These are phyloP conservation scores for Epichloe amarillans DNA, from an alignment of 2,329 filamentous ascomycete species.

Conservation along the genomic window DNA sequence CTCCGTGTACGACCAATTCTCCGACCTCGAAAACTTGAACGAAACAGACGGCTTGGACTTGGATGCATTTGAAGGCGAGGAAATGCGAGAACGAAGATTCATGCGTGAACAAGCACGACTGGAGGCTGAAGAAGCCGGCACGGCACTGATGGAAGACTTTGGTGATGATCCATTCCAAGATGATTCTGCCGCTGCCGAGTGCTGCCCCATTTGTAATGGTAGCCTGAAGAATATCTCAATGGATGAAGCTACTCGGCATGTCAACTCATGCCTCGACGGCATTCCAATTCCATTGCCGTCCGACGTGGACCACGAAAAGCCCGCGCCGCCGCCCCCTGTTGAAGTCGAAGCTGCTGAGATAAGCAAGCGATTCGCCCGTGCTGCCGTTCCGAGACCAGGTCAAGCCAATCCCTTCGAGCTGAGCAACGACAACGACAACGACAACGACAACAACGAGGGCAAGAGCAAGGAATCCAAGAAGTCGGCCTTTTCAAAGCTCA, in stretches of 20 bases:
- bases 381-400: slow-evolving; percentile 60
- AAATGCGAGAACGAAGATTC: slow-evolving; percentile 51
- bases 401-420: slow-evolving; percentile 67
- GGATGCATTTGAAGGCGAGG: slow-evolving; percentile 44
- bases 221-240: slow-evolving; percentile 44
- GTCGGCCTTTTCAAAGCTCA: slow-evolving; percentile 84
- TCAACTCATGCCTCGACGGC: slow-evolving; percentile 87
- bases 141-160: slow-evolving; percentile 23
- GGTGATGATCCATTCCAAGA: slow-evolving; percentile 20
- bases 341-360: slow-evolving; percentile 25
- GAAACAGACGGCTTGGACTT: slow-evolving; percentile 45
- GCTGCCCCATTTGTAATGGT: slow-evolving; percentile 67
- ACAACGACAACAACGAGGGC: slow-evolving; percentile 18
- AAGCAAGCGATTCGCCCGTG: slow-evolving; percentile 50
- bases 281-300: slow-evolving; percentile 49
- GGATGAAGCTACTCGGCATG: slow-evolving; percentile 67
- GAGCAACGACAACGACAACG: slow-evolving; percentile 16
- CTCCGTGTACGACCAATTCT: slow-evolving; percentile 20
- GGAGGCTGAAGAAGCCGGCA: slow-evolving; percentile 43
- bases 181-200: slow-evolving; percentile 16
- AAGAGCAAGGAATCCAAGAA: slow-evolving; percentile 21
- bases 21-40: slow-evolving; percentile 20
- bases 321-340: slow-evolving; percentile 1
- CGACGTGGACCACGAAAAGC: slow-evolving; percentile 10
- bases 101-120: slow-evolving; percentile 64